Percentiles rank a stretch among this genome's conserved stretches.
Conservation (phyloP, 1,139 yeast genomes). For the Debaryomyces sp. region DNA sequence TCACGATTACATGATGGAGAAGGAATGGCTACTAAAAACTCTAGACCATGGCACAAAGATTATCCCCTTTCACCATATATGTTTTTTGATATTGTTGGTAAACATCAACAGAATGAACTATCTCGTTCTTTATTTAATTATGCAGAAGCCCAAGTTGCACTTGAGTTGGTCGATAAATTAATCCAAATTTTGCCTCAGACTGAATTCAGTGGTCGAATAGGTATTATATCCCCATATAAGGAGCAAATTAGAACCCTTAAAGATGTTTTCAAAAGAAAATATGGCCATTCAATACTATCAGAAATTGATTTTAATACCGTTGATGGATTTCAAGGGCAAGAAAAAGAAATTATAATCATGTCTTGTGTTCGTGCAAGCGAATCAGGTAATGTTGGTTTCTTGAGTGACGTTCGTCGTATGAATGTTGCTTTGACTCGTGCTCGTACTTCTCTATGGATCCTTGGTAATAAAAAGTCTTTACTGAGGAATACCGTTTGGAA, state of each 20-base stretch:
- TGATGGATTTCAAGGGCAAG: conserved; percentile 99
- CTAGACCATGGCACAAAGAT: conserved; percentile 73
- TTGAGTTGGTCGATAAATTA: conserved; percentile 65
- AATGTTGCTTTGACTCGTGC: conserved; percentile 97
- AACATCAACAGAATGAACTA: conserved; percentile 62
- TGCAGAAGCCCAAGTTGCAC: conserved; percentile 71
- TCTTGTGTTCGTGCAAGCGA: conserved; percentile 92
- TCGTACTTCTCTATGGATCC: conserved; percentile 84
- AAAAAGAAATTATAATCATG: conserved; percentile 88
- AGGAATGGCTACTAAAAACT: conserved; percentile 60
- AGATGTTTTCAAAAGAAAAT: conserved; percentile 55
- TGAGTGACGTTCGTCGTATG: conserved; percentile 90
- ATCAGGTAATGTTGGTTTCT: conserved; percentile 77
- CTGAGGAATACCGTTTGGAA: conserved; percentile 69
- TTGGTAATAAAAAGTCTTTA: conserved; percentile 76
- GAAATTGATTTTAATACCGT: conserved; percentile 91
- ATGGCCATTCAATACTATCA: conserved; percentile 63
- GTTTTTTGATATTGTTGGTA: conserved; percentile 71
- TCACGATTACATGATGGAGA: conserved; percentile 77
- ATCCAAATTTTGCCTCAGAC: conserved; percentile 51
- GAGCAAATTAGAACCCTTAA: conserved; percentile 73
- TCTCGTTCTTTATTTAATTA: conserved; percentile 72
- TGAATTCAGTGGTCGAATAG: conserved; percentile 72
- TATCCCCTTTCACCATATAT: conserved; percentile 67
- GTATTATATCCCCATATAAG: conserved; percentile 93